Base-by-base conservation (phyloP, 352 stramenopile genomes). In the Globisporangium abappressorium region DNA sequence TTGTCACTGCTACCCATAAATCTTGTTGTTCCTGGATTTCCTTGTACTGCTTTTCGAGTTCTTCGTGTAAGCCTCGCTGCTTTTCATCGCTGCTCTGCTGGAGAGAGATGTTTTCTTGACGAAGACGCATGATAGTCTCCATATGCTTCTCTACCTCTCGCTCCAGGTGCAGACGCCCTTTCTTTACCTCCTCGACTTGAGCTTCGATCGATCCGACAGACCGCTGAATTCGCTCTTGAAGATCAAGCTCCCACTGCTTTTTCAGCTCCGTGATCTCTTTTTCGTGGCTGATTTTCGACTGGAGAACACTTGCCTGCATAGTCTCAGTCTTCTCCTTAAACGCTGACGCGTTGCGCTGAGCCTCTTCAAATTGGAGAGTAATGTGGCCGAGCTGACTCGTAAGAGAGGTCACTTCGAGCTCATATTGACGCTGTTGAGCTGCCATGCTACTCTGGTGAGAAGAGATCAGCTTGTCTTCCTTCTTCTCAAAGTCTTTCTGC, bases 161-260 rank as follows among this genome's bases (percentile, higher is more conserved):
- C 62, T 94, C 83, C 24, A 93, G 68, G 51, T 83, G 70, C 38
- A 84, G 51, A 1, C 86, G 78, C 2, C 71, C 76, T 53, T 86
- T 83, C 62, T 89, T 89, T 64, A 92, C 78, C 20, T 90, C 87
- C 0, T 78, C 79, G 4, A 93, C 69, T 70, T 94, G 85, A 3
- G 69, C 73, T 65, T 93, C 82, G 6, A 94, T 77, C 0, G 73
- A 75, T 1, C 70, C 67, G 0, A 93, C 73, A 0, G 82, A 75
- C 18, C 82, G 85, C 38, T 92, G 74, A 6, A 92, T 71, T 4
- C 84, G 76, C 20, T 90, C 74, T 59, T 88, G 71, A 11, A 80
- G 34, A 20, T 91, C 82, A 9, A 58, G 58, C 53, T 92, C 85
- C 67, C 72, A 85, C 24, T 89, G 75, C 54, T 74, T 69, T 68